Conservation (phyloP, 2,329 filamentous ascomycete genomes). For the Aspergillus novoparasiticus region DNA sequence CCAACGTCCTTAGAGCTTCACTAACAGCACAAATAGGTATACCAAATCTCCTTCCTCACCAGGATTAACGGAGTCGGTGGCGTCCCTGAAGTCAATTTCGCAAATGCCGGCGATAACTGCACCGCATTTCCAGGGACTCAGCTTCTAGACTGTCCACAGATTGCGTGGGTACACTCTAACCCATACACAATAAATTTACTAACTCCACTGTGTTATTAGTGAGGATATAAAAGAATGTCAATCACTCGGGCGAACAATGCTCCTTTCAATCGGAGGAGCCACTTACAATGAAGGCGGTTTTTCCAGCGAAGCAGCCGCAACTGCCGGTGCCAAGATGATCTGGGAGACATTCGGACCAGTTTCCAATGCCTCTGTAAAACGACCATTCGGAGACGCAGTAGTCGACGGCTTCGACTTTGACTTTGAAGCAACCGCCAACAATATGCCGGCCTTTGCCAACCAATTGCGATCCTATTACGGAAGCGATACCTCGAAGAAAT, state of each 20-base stretch:
- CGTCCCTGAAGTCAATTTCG: constrained; percentile 62
- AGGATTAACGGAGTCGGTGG: constrained; percentile 56
- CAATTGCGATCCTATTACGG: constrained; percentile 60
- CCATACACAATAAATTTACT: not conserved
- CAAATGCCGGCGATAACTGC: constrained; percentile 64
- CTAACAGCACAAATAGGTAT: constrained; percentile 48
- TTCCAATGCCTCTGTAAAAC: constrained; percentile 40
- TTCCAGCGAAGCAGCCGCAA: constrained; percentile 52
- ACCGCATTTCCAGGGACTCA: constrained; percentile 58
- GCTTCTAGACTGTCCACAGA: constrained; percentile 63
- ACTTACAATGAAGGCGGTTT: constrained; percentile 72
- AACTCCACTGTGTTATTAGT: constrained; percentile 21
- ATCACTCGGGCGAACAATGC: constrained; percentile 65
- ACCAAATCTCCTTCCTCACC: constrained; percentile 66
- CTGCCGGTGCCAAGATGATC: constrained; percentile 60
- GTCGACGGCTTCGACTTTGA: constrained; percentile 79
- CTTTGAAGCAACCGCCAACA: constrained; percentile 63
- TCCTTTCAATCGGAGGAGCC: constrained; percentile 71
- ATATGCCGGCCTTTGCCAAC: constrained; percentile 64
- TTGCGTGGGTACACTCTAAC: constrained; percentile 56
- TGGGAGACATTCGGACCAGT: constrained; percentile 72
- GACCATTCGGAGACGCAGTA: constrained; percentile 67
- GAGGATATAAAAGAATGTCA: constrained; percentile 63
- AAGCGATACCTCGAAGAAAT: constrained; percentile 53
- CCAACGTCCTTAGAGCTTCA: too few relatives aligned